A percentile compares a stretch with the other conserved stretches of the same genome.
Evolutionary conservation across 164 flowering plant species (phyloP).

Genomic region (Nymphaea thermarum): DNA sequence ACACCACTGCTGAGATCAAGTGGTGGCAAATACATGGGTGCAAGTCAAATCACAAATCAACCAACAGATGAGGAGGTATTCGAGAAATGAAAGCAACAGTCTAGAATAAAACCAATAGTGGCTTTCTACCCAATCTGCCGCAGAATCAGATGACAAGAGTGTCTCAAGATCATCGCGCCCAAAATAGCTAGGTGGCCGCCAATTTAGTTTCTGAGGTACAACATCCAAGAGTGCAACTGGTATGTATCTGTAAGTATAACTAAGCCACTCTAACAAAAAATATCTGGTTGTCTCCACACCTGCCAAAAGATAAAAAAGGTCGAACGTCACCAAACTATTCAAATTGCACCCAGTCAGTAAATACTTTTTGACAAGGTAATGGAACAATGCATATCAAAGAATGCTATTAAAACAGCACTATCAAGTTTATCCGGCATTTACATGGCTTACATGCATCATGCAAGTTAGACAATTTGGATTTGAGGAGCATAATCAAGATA

Average conservation of each 20-base stretch:
- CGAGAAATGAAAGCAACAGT: neutral
- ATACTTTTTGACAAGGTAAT: no score
- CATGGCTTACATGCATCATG: no score
- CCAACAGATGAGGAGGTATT: no score
- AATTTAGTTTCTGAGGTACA: constrained; percentile 68
- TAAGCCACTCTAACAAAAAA: constrained; percentile 94
- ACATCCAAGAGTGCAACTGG: constrained; percentile 88
- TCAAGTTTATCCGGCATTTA: neutral
- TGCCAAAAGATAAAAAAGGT: constrained; percentile 15
- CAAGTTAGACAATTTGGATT: no score
- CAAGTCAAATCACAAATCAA: no score
- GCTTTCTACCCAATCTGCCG: constrained; percentile 81
- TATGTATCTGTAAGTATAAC: constrained; percentile 75
- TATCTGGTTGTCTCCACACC: constrained; percentile 95
- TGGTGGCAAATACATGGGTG: no score
- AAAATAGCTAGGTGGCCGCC: constrained; percentile 86
- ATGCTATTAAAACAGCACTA: neutral
- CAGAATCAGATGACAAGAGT: constrained; percentile 93
- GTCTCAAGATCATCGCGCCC: constrained; percentile 95
- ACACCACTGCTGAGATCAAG: no score
- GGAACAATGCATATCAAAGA: neutral
- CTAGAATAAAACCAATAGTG: neutral
- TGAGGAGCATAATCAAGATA: no score
- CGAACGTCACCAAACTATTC: neutral
- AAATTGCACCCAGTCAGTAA: neutral